A percentile compares a stretch with the other conserved stretches of the same genome.
Evolutionary conservation across 2,329 filamentous ascomycete species (phyloP).

Genomic region (Aspergillus hiratsukae): DNA sequence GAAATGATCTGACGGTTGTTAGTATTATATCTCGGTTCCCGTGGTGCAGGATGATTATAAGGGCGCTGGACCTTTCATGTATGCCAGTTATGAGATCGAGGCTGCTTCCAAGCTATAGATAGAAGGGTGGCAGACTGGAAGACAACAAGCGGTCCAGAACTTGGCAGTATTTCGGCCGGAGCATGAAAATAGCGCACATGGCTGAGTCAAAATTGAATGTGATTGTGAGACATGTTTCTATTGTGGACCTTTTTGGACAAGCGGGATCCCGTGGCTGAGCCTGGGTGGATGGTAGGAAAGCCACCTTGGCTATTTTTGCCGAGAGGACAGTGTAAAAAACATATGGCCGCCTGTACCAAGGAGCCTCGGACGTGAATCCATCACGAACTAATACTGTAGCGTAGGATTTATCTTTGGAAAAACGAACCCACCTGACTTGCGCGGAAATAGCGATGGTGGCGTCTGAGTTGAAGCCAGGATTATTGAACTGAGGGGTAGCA

Average conservation of each 20-base stretch:
- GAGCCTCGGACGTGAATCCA: not conserved
- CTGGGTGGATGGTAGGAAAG: not conserved
- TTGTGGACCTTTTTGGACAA: not conserved
- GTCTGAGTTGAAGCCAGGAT: not conserved
- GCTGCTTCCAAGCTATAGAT: not conserved
- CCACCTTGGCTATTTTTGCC: not conserved
- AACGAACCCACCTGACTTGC: not conserved
- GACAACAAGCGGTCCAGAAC: not conserved
- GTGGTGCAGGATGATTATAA: slow-evolving; percentile 12
- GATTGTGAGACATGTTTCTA: not conserved
- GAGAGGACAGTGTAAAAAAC: not conserved
- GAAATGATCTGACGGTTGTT: not conserved
- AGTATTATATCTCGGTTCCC: slow-evolving; percentile 16
- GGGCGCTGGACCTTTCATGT: slow-evolving; percentile 14
- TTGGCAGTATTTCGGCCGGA: not conserved
- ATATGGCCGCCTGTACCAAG: not conserved
- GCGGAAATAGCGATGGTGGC: not conserved
- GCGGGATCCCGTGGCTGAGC: not conserved
- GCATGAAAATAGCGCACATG: not conserved
- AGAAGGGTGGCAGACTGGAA: not conserved
- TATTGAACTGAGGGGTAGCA: not conserved
- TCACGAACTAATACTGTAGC: not conserved
- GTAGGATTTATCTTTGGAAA: not conserved
- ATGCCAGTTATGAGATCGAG: slow-evolving; percentile 14
- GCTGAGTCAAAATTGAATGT: not conserved